Evolutionary conservation across 352 stramenopile genomes (phyloP).

Genomic region (Phytophthora capsici): DNA sequence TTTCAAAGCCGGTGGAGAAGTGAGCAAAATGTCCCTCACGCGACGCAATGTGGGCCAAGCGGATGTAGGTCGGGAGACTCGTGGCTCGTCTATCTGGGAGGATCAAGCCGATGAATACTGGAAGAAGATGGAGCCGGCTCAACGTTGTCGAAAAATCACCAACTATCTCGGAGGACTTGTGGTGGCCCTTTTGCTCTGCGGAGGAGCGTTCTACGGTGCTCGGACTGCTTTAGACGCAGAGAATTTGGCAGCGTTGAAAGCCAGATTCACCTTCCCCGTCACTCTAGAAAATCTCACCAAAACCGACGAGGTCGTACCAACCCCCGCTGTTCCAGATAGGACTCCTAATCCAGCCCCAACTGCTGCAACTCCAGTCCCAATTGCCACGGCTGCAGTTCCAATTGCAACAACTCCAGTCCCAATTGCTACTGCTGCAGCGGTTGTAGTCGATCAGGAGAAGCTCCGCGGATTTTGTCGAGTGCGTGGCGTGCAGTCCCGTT

Average conservation of each 20-base stretch:
- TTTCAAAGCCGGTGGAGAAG: constrained; percentile 15
- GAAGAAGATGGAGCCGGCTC: constrained; percentile 74
- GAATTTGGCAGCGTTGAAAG: constrained; percentile 25
- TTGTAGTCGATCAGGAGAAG: constrained; percentile 36
- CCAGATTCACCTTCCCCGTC: constrained; percentile 14
- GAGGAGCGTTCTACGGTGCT: constrained; percentile 25
- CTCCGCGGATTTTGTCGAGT: constrained; percentile 65
- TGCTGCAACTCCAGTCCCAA: neutral
- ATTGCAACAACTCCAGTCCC: neutral
- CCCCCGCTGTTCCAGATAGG: too few species aligned
- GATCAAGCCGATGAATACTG: constrained; percentile 73
- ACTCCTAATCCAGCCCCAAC: too few species aligned
- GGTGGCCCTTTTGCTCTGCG: constrained; percentile 27
- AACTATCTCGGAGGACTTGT: constrained; percentile 37
- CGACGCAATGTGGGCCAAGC: constrained; percentile 46
- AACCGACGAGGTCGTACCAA: neutral
- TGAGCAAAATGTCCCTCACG: constrained; percentile 48
- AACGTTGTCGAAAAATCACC: constrained; percentile 43
- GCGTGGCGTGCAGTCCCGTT: constrained; percentile 67
- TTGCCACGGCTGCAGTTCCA: neutral
- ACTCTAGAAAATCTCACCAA: constrained; percentile 16
- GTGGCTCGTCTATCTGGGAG: constrained; percentile 67
- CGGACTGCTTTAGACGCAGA: constrained; percentile 15
- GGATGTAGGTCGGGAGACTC: constrained; percentile 17
- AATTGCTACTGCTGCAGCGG: neutral